Conservation (phyloP, 2,329 filamentous ascomycete species). For the Monosporascus sp. region DNA sequence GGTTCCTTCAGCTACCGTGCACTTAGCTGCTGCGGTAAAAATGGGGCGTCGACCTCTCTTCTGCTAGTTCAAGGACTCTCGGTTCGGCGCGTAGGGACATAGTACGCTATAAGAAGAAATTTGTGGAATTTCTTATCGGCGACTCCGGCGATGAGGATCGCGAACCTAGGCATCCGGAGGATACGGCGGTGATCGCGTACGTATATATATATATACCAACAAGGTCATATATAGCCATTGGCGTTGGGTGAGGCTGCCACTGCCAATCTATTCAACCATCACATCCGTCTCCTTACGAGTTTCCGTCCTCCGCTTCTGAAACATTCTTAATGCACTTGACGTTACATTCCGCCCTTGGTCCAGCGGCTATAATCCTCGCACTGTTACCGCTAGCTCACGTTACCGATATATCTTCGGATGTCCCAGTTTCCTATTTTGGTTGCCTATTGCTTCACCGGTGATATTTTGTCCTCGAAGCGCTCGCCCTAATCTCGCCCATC, state of each 20-base stretch:
- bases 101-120: not conserved
- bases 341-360: not conserved
- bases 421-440: not conserved
- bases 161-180: too few species aligned
- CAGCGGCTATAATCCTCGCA: too few species aligned
- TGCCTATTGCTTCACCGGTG: too few species aligned
- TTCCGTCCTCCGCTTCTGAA: not conserved
- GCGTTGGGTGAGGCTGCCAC: too few species aligned
- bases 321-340: not conserved
- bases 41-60: not conserved
- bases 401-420: not conserved
- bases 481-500: too few species aligned
- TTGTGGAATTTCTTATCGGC: too few species aligned
- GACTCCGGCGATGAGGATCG: too few species aligned
- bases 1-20: not conserved
- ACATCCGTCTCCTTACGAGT: not conserved
- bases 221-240: too few species aligned
- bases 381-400: too few species aligned
- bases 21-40: not conserved
- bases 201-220: too few species aligned
- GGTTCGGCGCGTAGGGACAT: conserved; percentile 1
- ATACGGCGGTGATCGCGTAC: too few species aligned
- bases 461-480: too few species aligned
- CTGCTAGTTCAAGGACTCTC: conserved; percentile 1
- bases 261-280: not conserved